Evolutionary conservation across 106 monocot genomes (phyloP).

Genomic region (Xerophyta viscosa): DNA sequence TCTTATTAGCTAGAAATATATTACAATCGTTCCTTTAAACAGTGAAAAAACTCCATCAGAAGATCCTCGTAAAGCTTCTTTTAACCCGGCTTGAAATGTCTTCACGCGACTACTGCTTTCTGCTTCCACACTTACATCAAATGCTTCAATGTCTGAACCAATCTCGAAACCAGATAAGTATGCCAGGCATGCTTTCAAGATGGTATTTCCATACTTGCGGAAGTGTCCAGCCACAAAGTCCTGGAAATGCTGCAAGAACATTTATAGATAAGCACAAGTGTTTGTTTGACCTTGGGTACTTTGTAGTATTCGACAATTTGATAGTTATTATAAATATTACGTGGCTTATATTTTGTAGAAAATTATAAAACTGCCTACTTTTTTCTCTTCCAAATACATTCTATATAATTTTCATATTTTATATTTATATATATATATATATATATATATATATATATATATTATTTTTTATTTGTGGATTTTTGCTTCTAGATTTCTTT

Average conservation of each 20-base stretch:
- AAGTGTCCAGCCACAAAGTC: conserved; percentile 49
- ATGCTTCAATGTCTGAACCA: conserved; percentile 19
- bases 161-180: conserved; percentile 34
- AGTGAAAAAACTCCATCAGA: conserved; percentile 42
- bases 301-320: too few relatives aligned
- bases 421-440: too few relatives aligned
- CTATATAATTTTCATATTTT: too few relatives aligned
- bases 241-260: conserved; percentile 50
- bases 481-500: too few relatives aligned
- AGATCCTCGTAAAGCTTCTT: conserved; percentile 32
- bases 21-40: conserved; percentile 36
- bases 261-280: too few relatives aligned
- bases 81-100: conserved; percentile 15
- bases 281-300: too few relatives aligned
- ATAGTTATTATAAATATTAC: too few relatives aligned
- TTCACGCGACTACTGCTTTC: conserved; percentile 7
- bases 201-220: conserved; percentile 13
- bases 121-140: conserved; percentile 14
- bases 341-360: too few relatives aligned
- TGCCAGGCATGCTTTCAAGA: conserved; percentile 36
- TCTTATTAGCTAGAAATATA: conserved; percentile 20
- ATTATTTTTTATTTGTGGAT: too few relatives aligned
- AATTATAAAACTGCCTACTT: too few relatives aligned
- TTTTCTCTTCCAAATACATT: too few relatives aligned
- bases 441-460: too few relatives aligned